These are phyloP conservation scores for Aspergillus pseudoglaucus DNA, from an alignment of 2,329 filamentous ascomycete species.

Conservation along the genomic window DNA sequence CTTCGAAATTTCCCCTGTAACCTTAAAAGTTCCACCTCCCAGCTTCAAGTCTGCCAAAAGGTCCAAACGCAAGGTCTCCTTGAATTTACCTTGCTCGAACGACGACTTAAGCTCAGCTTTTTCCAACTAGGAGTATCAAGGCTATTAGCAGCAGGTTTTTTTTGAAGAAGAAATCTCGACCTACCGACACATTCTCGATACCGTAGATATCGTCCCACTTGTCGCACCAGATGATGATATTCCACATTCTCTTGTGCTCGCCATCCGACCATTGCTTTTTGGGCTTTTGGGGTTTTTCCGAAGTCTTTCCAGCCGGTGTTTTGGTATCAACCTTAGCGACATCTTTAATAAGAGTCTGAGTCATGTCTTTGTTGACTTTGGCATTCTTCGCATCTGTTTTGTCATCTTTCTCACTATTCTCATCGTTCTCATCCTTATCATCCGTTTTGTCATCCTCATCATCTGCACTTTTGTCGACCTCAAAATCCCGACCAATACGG, in stretches of 20 bases:
- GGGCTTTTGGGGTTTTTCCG: neutral
- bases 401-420: neutral
- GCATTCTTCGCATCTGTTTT: neutral
- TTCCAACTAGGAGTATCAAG: neutral
- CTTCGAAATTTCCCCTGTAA: neutral
- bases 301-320: neutral
- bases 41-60: neutral
- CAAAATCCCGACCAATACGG: neutral
- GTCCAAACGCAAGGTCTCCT: neutral
- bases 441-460: neutral
- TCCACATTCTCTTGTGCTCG: neutral
- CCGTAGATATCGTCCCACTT: constrained; percentile 1
- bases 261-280: neutral
- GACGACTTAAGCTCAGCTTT: neutral
- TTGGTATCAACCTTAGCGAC: neutral
- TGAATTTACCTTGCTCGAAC: neutral
- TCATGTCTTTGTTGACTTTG: neutral
- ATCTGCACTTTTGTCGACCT: neutral
- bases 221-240: neutral
- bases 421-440: neutral
- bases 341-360: neutral
- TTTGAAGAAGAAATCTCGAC: neutral
- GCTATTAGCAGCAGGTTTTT: neutral
- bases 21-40: neutral
- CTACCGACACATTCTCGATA: neutral